Percentiles rank a stretch among this genome's conserved stretches.
Evolutionary conservation across 306 rosid genomes (phyloP).

Genomic region (Geum urbanum): DNA sequence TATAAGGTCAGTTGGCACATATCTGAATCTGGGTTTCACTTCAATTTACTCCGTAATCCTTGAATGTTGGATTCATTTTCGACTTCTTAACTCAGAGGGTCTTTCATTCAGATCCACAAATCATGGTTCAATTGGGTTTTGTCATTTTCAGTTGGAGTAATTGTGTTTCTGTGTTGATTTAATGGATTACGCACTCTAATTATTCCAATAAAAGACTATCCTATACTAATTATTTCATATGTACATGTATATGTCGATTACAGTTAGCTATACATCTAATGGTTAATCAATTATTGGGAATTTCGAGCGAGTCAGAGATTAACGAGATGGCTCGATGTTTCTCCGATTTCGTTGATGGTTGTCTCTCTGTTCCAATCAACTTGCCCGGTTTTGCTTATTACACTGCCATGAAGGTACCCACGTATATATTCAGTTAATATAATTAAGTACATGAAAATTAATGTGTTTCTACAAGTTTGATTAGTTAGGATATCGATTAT

Average conservation of each 20-base stretch:
- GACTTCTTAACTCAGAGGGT: no score
- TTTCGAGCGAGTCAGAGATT: slow-evolving; percentile 66
- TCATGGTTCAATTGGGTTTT: no score
- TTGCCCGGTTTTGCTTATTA: slow-evolving; percentile 62
- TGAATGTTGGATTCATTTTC: no score
- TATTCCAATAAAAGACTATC: background rate
- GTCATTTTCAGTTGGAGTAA: no score
- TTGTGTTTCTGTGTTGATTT: no score
- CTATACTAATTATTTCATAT: background rate
- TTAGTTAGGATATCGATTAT: no score
- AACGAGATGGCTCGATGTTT: slow-evolving; percentile 70
- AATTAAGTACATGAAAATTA: background rate
- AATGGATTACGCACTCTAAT: background rate
- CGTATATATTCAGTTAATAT: no score
- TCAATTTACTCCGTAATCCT: no score
- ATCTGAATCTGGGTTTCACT: no score
- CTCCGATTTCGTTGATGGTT: slow-evolving; percentile 90
- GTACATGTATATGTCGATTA: background rate
- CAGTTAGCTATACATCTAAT: slow-evolving; percentile 82
- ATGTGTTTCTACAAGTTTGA: no score
- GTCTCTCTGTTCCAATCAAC: slow-evolving; percentile 75
- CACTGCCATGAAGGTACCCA: slow-evolving; percentile 77
- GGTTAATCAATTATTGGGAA: slow-evolving; percentile 84
- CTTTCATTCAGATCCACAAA: no score
- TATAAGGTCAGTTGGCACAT: no score